A percentile compares a stretch with the other conserved stretches of the same genome.
phyloP scores from a whole-genome alignment of 441 rosid genomes.

The Croton laevigatus region DNA sequence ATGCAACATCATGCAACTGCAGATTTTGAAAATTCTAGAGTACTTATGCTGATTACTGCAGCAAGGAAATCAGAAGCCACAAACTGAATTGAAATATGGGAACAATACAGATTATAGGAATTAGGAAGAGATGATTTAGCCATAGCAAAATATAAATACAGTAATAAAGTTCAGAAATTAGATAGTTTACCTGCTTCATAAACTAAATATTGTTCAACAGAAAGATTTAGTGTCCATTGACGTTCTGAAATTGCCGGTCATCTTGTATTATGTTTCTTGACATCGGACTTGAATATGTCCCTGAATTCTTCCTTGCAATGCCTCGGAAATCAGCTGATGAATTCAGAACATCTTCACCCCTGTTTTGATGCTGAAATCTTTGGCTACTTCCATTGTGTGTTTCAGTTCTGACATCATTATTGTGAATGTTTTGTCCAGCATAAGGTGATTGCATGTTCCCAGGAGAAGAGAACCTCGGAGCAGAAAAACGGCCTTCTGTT shows the following conservation, averaged over 20 bases:
- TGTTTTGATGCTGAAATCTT: conserved; percentile 33
- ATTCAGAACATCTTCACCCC: conserved; percentile 29
- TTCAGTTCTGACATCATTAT: conserved; percentile 29
- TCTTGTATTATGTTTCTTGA: conserved; percentile 32
- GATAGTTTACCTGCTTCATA: conserved; percentile 33
- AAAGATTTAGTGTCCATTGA: conserved; percentile 20
- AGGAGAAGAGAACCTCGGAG: conserved; percentile 38
- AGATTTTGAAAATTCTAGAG: no score
- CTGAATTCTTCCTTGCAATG: conserved; percentile 33
- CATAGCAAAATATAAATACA: neutral
- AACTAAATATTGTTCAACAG: conserved; percentile 21
- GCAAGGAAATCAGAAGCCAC: no score
- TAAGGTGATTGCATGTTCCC: conserved; percentile 28
- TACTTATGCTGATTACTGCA: no score
- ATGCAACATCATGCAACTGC: no score
- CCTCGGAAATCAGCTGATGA: conserved; percentile 29
- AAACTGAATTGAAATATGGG: neutral
- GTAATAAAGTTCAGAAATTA: neutral
- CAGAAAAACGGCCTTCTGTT: conserved; percentile 45
- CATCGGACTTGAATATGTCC: conserved; percentile 31
- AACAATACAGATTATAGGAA: neutral
- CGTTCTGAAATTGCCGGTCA: conserved; percentile 29
- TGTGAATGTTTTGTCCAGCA: conserved; percentile 22
- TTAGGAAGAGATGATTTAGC: neutral
- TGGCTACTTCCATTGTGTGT: conserved; percentile 28